Conservation (phyloP, 805 yeast species). For the Zygotorulaspora florentina region DNA sequence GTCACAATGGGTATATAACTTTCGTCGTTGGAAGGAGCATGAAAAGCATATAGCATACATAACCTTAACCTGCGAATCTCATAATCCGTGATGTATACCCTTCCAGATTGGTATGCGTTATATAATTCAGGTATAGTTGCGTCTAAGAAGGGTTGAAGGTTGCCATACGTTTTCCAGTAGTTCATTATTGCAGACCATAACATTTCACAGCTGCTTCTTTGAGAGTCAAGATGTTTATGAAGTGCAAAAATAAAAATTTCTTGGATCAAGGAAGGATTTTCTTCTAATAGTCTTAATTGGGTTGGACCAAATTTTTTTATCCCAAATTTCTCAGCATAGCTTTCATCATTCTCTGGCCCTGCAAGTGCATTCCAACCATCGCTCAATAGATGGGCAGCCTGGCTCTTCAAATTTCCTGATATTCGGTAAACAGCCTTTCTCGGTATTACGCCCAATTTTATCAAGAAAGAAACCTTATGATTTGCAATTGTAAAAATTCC, state of each 20-base stretch:
- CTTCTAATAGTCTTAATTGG: constrained; percentile 59
- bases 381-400: constrained; percentile 51
- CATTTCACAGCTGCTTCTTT: constrained; percentile 57
- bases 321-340: constrained; percentile 50
- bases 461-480: constrained; percentile 64
- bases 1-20: constrained; percentile 48
- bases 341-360: constrained; percentile 53
- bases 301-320: constrained; percentile 61
- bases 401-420: constrained; percentile 57
- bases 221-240: constrained; percentile 60
- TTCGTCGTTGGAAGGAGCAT: constrained; percentile 52
- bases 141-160: constrained; percentile 19
- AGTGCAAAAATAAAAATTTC: constrained; percentile 64
- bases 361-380: constrained; percentile 75
- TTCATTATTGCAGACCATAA: constrained; percentile 58
- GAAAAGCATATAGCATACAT: constrained; percentile 19
- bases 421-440: constrained; percentile 63
- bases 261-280: constrained; percentile 56
- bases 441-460: constrained; percentile 68
- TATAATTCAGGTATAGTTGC: constrained; percentile 26
- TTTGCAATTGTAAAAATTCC: constrained; percentile 55
- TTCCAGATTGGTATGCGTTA: constrained; percentile 26
- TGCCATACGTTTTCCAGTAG: constrained; percentile 17
- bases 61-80: constrained; percentile 22
- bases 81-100: constrained; percentile 22